Percentiles rank a stretch among this genome's conserved stretches.
phyloP scores from a whole-genome alignment of 2,329 filamentous ascomycete genomes.

The Monilinia polystroma region DNA sequence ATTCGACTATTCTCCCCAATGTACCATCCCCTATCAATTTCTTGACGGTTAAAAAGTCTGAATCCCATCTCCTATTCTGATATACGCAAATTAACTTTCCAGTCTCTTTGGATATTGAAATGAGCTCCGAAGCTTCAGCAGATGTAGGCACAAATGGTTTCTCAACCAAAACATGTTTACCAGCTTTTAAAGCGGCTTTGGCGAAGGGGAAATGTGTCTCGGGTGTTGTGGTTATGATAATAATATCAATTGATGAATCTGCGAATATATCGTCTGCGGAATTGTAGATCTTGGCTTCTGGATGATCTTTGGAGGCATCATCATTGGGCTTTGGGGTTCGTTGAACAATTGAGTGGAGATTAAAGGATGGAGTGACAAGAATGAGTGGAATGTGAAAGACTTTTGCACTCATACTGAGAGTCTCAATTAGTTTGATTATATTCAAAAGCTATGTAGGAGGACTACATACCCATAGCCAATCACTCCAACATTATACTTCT shows the following conservation, averaged over 20 bases:
- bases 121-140: constrained; percentile 64
- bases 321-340: constrained; percentile 62
- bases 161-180: constrained; percentile 78
- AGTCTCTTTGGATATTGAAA: constrained; percentile 42
- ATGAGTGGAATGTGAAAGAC: constrained; percentile 84
- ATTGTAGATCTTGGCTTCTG: constrained; percentile 62
- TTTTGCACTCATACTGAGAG: constrained; percentile 60
- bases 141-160: constrained; percentile 78
- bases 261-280: constrained; percentile 61
- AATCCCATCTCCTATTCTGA: constrained; percentile 65
- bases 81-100: constrained; percentile 48
- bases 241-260: constrained; percentile 65
- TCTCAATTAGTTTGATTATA: constrained; percentile 20
- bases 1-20: constrained; percentile 73
- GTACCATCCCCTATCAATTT: constrained; percentile 58
- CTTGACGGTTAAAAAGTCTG: constrained; percentile 70
- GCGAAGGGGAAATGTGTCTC: constrained; percentile 67
- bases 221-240: constrained; percentile 70
- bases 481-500: constrained; percentile 51
- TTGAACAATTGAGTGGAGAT: constrained; percentile 74
- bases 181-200: constrained; percentile 62
- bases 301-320: constrained; percentile 68
- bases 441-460: constrained; percentile 7
- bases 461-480: constrained; percentile 52
- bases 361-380: constrained; percentile 60